Conservation (phyloP, 2,329 filamentous ascomycete species). For the Chrysosporium keratinophilum region DNA sequence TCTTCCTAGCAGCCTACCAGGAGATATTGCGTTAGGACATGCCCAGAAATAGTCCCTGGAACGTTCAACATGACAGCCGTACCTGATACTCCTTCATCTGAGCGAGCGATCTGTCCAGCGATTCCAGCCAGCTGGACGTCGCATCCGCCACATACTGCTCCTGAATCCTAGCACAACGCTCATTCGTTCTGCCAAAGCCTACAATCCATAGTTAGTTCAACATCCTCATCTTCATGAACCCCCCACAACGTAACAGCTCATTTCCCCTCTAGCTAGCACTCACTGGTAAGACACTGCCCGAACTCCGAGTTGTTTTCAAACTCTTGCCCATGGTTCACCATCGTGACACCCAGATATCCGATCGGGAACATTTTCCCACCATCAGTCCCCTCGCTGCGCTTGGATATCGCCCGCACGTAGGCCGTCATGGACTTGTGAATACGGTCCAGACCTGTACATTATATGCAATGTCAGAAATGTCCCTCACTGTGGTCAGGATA, state of each 20-base stretch:
- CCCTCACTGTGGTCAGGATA: background rate
- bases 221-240: too few species aligned
- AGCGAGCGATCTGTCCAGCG: constrained; percentile 74
- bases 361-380: constrained; percentile 77
- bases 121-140: constrained; percentile 78
- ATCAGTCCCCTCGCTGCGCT: constrained; percentile 74
- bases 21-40: background rate
- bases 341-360: constrained; percentile 68
- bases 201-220: constrained; percentile 1
- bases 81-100: constrained; percentile 99
- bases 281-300: constrained; percentile 69
- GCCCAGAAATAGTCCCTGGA: background rate
- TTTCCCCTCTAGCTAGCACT: constrained; percentile 23
- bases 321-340: constrained; percentile 84
- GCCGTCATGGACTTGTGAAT: constrained; percentile 74
- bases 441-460: constrained; percentile 68
- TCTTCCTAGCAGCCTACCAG: constrained; percentile 66
- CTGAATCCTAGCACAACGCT: constrained; percentile 74
- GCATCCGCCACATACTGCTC: constrained; percentile 70
- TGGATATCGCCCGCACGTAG: constrained; percentile 81
- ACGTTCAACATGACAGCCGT: constrained; percentile 26
- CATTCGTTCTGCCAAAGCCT: constrained; percentile 76
- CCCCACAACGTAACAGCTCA: background rate
- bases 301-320: constrained; percentile 87
- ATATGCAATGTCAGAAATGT: constrained; percentile 7